Evolutionary conservation across 2,329 filamentous ascomycete genomes (phyloP).

Genomic region (Ophiostoma australiae): DNA sequence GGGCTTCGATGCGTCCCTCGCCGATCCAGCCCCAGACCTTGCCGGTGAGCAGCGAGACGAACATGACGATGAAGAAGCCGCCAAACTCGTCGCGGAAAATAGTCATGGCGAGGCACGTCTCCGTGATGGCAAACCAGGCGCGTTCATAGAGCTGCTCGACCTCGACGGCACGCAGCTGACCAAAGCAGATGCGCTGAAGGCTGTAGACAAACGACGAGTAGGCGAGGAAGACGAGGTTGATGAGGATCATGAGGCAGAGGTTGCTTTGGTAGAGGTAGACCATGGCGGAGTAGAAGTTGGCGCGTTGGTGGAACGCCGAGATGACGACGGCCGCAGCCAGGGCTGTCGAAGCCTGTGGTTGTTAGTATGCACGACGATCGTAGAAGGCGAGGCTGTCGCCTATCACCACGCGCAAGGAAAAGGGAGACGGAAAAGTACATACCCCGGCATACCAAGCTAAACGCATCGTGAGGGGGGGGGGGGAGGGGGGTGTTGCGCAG

Average conservation of each 20-base stretch:
- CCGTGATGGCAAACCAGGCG: slow-evolving; percentile 95
- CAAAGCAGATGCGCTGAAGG: slow-evolving; percentile 85
- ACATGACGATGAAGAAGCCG: slow-evolving; percentile 94
- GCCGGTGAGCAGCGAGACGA: slow-evolving; percentile 82
- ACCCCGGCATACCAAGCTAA: slow-evolving; percentile 58
- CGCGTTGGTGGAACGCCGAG: slow-evolving; percentile 87
- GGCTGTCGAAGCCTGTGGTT: slow-evolving; percentile 65
- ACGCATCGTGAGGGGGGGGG: slow-evolving; percentile 41
- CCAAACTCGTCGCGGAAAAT: slow-evolving; percentile 95
- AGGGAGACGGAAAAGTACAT: slow-evolving; percentile 33
- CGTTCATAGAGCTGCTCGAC: slow-evolving; percentile 96
- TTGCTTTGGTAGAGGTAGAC: slow-evolving; percentile 97
- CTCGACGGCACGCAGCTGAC: slow-evolving; percentile 84
- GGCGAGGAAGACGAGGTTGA: slow-evolving; percentile 80
- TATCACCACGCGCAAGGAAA: neutral
- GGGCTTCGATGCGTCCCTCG: slow-evolving; percentile 84
- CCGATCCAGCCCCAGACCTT: slow-evolving; percentile 99
- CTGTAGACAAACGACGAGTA: slow-evolving; percentile 78
- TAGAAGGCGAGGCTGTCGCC: neutral
- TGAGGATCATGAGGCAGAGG: slow-evolving; percentile 87
- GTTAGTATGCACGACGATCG: neutral
- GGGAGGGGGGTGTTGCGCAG: neutral
- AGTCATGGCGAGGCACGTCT: slow-evolving; percentile 96
- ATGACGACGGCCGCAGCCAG: slow-evolving; percentile 79
- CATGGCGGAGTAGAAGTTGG: slow-evolving; percentile 97